A percentile compares a stretch with the other conserved stretches of the same genome.
phyloP scores from a whole-genome alignment of 2,329 filamentous ascomycete genomes.

The Calonectria hawksworthii region DNA sequence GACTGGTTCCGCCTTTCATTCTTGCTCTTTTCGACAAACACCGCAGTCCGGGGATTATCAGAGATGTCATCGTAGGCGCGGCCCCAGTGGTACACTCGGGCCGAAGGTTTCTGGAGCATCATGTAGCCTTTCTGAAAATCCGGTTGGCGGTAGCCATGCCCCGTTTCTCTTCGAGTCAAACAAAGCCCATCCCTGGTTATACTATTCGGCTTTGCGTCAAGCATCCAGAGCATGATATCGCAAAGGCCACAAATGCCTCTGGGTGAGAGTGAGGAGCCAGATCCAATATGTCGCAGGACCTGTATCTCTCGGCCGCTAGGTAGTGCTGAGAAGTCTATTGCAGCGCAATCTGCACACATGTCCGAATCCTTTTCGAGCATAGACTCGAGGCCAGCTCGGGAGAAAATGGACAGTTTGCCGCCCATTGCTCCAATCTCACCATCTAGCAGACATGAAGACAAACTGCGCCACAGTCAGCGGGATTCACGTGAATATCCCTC shows the following conservation, averaged over 20 bases:
- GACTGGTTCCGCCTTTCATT: not conserved
- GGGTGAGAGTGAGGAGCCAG: not conserved
- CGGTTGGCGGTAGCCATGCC: not conserved
- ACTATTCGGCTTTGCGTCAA: not conserved
- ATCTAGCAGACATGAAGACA: too few relatives aligned
- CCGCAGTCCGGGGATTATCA: not conserved
- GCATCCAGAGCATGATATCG: not conserved
- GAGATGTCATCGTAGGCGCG: not conserved
- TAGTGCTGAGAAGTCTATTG: not conserved
- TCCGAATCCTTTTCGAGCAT: too few relatives aligned
- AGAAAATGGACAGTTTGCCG: too few relatives aligned
- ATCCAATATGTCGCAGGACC: not conserved
- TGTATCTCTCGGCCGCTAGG: not conserved
- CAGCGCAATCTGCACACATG: not conserved
- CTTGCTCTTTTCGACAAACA: too few relatives aligned
- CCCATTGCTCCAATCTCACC: too few relatives aligned
- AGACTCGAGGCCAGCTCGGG: too few relatives aligned
- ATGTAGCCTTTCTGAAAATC: not conserved
- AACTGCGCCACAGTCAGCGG: not conserved
- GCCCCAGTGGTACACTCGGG: not conserved
- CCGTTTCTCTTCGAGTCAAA: not conserved
- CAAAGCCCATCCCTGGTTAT: not conserved
- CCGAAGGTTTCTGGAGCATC: not conserved
- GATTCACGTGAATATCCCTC: not conserved
- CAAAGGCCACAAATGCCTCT: not conserved